Conservation (phyloP, 192 early-diverging fungal species). For the Entophlyctis luteolus region DNA sequence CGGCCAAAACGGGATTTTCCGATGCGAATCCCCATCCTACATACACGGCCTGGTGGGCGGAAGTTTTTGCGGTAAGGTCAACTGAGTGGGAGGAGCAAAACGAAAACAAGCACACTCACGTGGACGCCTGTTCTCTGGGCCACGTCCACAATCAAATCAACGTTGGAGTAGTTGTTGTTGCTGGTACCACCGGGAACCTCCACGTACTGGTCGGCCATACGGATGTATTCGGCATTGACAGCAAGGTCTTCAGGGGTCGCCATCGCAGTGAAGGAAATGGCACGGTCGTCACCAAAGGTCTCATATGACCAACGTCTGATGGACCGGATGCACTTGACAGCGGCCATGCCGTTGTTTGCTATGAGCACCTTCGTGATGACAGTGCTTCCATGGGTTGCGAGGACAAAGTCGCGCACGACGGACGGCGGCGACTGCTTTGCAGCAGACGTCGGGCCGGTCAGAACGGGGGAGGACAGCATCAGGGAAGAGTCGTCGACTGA, state of each 20-base stretch:
- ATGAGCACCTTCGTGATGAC: slow-evolving; percentile 92
- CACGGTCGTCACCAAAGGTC: slow-evolving; percentile 93
- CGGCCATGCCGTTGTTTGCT: slow-evolving; percentile 99
- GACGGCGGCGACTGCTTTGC: slow-evolving; percentile 20
- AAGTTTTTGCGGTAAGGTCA: not conserved
- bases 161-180: slow-evolving; percentile 99
- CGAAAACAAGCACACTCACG: slow-evolving; percentile 25
- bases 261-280: slow-evolving; percentile 97
- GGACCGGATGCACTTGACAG: slow-evolving; percentile 97
- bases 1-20: slow-evolving; percentile 93
- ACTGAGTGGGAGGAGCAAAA: not conserved
- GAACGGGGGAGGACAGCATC: too few species aligned
- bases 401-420: slow-evolving; percentile 42
- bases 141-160: slow-evolving; percentile 96
- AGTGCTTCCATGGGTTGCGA: slow-evolving; percentile 26
- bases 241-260: slow-evolving; percentile 95
- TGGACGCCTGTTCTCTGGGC: slow-evolving; percentile 91
- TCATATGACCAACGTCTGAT: slow-evolving; percentile 98
- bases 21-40: slow-evolving; percentile 99
- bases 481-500: too few species aligned
- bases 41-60: slow-evolving; percentile 72
- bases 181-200: slow-evolving; percentile 95
- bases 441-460: not conserved
- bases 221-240: slow-evolving; percentile 97
- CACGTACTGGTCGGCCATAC: slow-evolving; percentile 98